A percentile compares a stretch with the other conserved stretches of the same genome.
Evolutionary conservation across 352 stramenopile genomes (phyloP).

Genomic region (Phytophthora quininea): DNA sequence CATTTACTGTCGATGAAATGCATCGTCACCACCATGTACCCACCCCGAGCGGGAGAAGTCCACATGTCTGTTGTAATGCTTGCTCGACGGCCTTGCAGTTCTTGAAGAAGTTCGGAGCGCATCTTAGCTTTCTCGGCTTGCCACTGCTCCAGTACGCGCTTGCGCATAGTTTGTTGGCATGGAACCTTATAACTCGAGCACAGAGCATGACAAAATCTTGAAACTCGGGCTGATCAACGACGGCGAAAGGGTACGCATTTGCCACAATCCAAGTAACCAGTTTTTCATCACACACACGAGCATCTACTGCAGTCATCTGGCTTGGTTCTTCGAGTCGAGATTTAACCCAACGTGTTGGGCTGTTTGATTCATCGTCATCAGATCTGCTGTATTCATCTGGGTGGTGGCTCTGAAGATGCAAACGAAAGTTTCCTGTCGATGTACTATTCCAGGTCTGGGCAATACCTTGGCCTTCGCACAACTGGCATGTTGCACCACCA

Average conservation of each 20-base stretch:
- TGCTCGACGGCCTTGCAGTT: conserved; percentile 3
- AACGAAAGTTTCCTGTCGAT: too few species aligned
- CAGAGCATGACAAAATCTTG: neutral
- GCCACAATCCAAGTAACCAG: conserved; percentile 7
- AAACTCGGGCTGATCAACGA: conserved; percentile 8
- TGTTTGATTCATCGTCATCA: too few species aligned
- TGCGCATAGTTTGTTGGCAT: conserved; percentile 2
- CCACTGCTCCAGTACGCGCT: conserved; percentile 6
- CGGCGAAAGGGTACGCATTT: conserved; percentile 2
- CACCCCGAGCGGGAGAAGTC: conserved; percentile 12
- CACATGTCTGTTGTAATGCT: conserved; percentile 29
- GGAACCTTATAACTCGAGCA: conserved; percentile 10
- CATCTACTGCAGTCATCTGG: too few species aligned
- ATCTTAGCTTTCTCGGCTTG: neutral
- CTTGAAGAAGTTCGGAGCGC: conserved; percentile 1
- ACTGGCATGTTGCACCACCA: too few species aligned
- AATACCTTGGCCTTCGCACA: too few species aligned
- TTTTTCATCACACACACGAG: neutral
- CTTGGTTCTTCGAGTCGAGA: too few species aligned
- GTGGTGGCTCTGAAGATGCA: too few species aligned
- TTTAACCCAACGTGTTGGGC: too few species aligned
- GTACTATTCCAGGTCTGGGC: too few species aligned
- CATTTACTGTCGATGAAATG: conserved; percentile 26
- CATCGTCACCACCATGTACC: conserved; percentile 24
- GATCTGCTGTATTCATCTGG: too few species aligned